Conservation (phyloP, 257 asterid genomes). For the Anisodus acutangulus region DNA sequence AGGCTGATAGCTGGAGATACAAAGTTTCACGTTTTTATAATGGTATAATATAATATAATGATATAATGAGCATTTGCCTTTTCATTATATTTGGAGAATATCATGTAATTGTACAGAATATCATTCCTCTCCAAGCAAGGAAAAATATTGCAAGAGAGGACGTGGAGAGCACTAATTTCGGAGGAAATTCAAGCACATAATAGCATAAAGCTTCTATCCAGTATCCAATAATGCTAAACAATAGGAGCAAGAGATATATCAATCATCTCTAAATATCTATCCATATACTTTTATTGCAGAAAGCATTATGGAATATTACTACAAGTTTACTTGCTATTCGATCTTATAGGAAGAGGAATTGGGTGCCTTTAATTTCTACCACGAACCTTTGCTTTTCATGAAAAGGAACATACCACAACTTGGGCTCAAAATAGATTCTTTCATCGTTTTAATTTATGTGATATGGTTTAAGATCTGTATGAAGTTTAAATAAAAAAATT, state of each 20-base stretch:
- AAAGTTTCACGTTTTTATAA: not conserved
- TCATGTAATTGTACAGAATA: not conserved
- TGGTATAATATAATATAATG: not conserved
- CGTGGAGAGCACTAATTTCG: constrained; percentile 22
- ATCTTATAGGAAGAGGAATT: constrained; percentile 21
- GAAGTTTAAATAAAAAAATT: no score
- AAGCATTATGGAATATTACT: constrained; percentile 17
- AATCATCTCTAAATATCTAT: not conserved
- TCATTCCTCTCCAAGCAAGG: not conserved
- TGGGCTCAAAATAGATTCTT: not conserved
- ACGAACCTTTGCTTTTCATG: not conserved
- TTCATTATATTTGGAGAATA: not conserved
- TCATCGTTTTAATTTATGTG: not conserved
- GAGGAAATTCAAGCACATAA: constrained; percentile 2
- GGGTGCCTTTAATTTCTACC: constrained; percentile 11
- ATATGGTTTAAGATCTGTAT: not conserved
- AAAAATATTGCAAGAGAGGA: not conserved
- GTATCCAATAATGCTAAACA: not conserved
- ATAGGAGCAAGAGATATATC: not conserved
- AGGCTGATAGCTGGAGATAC: no score
- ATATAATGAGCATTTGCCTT: not conserved
- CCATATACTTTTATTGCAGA: not conserved
- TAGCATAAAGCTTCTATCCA: not conserved
- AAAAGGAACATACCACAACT: not conserved
- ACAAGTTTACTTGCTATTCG: not conserved